Percentiles rank a stretch among this genome's conserved stretches.
Evolutionary conservation across 1,284 basidiomycete genomes (phyloP).

Genomic region (Cystobasidium slooffiae): DNA sequence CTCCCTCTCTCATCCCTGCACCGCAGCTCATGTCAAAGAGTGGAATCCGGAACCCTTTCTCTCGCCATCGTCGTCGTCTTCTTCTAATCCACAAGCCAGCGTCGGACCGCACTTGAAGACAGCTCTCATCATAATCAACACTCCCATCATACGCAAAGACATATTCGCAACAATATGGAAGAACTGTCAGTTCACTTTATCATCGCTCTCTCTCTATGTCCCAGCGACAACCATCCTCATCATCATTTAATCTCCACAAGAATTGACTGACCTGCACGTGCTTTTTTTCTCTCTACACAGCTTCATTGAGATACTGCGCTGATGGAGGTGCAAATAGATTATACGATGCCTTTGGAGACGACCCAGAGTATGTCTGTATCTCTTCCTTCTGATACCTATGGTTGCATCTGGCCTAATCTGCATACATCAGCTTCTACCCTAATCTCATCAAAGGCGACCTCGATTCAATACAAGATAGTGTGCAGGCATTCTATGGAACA

Average conservation of each 20-base stretch:
- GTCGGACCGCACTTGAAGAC: slow-evolving; percentile 25
- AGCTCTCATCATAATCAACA: slow-evolving; percentile 85
- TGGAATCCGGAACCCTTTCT: slow-evolving; percentile 46
- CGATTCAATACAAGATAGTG: slow-evolving; percentile 80
- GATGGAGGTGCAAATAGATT: slow-evolving; percentile 93
- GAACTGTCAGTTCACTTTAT: slow-evolving; percentile 60
- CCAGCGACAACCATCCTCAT: too few species aligned
- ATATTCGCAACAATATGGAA: slow-evolving; percentile 74
- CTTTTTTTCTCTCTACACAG: slow-evolving; percentile 41
- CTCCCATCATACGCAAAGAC: slow-evolving; percentile 69
- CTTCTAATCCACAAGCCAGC: background rate
- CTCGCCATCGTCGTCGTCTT: background rate
- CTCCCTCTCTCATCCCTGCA: too few species aligned
- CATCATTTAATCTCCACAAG: background rate
- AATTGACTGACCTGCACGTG: slow-evolving; percentile 1
- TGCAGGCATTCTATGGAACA: slow-evolving; percentile 69
- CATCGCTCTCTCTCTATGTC: background rate
- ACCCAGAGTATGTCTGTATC: slow-evolving; percentile 55
- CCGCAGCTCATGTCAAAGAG: background rate
- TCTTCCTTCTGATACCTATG: slow-evolving; percentile 4
- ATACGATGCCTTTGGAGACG: slow-evolving; percentile 65
- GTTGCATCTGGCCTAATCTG: slow-evolving; percentile 6
- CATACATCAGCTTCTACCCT: slow-evolving; percentile 68
- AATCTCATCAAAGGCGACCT: slow-evolving; percentile 91
- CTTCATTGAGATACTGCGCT: slow-evolving; percentile 67